phyloP scores from a whole-genome alignment of 257 asterid species.

The Petunia secreta region DNA sequence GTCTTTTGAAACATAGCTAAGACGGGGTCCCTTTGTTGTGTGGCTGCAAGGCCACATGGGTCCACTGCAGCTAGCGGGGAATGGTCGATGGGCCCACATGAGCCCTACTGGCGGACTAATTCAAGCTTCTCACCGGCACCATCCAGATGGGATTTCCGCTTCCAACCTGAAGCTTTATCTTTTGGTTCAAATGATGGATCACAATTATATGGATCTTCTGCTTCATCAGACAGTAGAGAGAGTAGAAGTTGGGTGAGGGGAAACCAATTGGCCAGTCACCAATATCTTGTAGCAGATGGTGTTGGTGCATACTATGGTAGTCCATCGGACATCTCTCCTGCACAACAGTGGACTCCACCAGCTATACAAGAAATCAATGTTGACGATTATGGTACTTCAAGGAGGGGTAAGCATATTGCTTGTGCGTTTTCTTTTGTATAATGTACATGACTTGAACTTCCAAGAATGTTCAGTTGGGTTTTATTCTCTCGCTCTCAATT shows the following conservation, averaged over 20 bases:
- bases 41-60: conserved; percentile 99
- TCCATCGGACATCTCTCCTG: conserved; percentile 85
- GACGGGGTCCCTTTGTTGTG: conserved; percentile 99
- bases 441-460: neutral
- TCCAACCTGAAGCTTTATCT: conserved; percentile 76
- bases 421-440: conserved; percentile 1
- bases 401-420: conserved; percentile 57
- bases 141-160: conserved; percentile 82
- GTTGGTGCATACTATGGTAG: conserved; percentile 73
- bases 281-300: conserved; percentile 70
- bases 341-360: conserved; percentile 90
- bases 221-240: conserved; percentile 89
- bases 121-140: conserved; percentile 97
- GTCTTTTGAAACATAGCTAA: conserved; percentile 76
- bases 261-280: conserved; percentile 62
- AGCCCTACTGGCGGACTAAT: conserved; percentile 96
- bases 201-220: conserved; percentile 78
- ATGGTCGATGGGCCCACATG: conserved; percentile 95
- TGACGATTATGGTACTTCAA: conserved; percentile 67
- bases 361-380: conserved; percentile 76
- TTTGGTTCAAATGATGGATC: conserved; percentile 84
- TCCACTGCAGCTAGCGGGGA: conserved; percentile 84
- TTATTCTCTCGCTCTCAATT: neutral
- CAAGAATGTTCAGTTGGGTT: conserved; percentile 1
- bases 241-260: conserved; percentile 93